A percentile compares a stretch with the other conserved stretches of the same genome.
Conservation (phyloP, 495 filamentous ascomycete genomes). For the Penicillium atrosanguineum region DNA sequence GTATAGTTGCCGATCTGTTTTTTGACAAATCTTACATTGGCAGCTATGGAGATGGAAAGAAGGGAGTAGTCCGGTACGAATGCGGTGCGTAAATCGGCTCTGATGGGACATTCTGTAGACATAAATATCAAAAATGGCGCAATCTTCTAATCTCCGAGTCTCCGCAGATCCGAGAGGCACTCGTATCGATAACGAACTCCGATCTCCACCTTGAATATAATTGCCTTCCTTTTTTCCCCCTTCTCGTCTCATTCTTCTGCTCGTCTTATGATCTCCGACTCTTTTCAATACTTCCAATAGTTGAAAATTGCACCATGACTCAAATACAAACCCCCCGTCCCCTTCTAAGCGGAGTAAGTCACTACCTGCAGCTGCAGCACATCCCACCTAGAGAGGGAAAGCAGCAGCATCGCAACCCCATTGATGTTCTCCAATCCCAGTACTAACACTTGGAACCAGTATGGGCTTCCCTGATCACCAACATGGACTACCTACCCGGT, state of each 20-base stretch:
- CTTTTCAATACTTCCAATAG: not conserved
- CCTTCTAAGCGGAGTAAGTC: constrained; percentile 9
- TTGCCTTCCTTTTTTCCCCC: not conserved
- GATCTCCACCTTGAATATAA: not conserved
- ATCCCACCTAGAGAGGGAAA: not conserved
- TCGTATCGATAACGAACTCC: not conserved
- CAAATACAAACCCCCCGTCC: constrained; percentile 14
- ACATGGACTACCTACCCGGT: constrained; percentile 30
- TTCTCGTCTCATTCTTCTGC: not conserved
- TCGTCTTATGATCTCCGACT: no score
- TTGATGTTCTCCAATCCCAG: not conserved
- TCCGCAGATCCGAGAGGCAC: not conserved
- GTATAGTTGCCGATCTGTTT: constrained; percentile 24
- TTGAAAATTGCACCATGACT: not conserved
- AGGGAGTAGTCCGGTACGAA: constrained; percentile 8
- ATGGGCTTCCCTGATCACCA: constrained; percentile 33
- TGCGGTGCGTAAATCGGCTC: constrained; percentile 14
- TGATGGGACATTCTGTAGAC: constrained; percentile 24
- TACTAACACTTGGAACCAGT: constrained; percentile 12
- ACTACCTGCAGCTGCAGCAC: not conserved
- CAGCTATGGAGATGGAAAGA: constrained; percentile 8
- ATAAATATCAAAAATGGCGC: not conserved
- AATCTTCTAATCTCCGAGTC: not conserved
- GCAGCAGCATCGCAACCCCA: not conserved
- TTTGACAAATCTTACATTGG: constrained; percentile 23